A percentile compares a stretch with the other conserved stretches of the same genome.
Evolutionary conservation across 768 basidiomycete genomes (phyloP).

Genomic region (Suillus clintonianus): DNA sequence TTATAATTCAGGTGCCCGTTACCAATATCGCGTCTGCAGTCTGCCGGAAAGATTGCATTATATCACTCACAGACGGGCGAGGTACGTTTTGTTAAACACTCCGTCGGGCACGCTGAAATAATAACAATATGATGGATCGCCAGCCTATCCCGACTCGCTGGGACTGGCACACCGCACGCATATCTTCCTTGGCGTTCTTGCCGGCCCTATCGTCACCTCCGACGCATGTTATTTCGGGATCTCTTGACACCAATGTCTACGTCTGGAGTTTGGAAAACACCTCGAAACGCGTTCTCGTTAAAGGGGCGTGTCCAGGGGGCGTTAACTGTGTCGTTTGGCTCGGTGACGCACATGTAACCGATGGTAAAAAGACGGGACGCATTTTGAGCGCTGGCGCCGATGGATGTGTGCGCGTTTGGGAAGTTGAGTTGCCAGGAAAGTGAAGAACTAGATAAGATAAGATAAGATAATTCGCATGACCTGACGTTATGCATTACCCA

Average conservation of each 20-base stretch:
- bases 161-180: conserved; percentile 83
- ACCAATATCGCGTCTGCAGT: conserved; percentile 42
- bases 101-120: neutral
- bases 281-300: conserved; percentile 73
- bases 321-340: conserved; percentile 83
- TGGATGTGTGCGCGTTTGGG: conserved; percentile 75
- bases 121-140: neutral
- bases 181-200: conserved; percentile 59
- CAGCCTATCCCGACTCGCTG: conserved; percentile 71
- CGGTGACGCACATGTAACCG: conserved; percentile 25
- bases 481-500: neutral
- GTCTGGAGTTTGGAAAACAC: conserved; percentile 72
- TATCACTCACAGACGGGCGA: conserved; percentile 5
- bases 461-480: neutral
- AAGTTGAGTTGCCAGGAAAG: conserved; percentile 37
- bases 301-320: conserved; percentile 86
- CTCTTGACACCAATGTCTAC: conserved; percentile 92
- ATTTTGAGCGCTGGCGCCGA: conserved; percentile 81
- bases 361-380: conserved; percentile 44
- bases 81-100: neutral
- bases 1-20: neutral
- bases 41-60: conserved; percentile 71
- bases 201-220: conserved; percentile 62
- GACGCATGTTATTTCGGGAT: conserved; percentile 80
- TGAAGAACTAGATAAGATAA: neutral